Conservation (phyloP, 2,329 filamentous ascomycete genomes). For the Cryoendolithus antarcticus region DNA sequence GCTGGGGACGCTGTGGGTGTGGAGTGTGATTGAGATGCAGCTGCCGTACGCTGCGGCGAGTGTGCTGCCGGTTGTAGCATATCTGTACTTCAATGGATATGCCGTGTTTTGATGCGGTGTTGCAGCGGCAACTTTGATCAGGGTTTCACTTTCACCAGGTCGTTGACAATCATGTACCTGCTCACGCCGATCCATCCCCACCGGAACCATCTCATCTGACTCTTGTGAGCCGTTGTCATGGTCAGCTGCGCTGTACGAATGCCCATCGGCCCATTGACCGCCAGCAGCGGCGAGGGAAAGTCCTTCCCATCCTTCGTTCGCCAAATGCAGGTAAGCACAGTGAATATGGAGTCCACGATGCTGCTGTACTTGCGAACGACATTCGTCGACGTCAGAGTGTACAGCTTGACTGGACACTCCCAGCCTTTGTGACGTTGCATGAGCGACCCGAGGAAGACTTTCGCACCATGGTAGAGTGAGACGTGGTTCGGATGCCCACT, state of each 20-base stretch:
- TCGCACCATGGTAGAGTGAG: slow-evolving; percentile 72
- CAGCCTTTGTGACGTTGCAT: slow-evolving; percentile 52
- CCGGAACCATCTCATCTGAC: slow-evolving; percentile 97
- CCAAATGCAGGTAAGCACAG: slow-evolving; percentile 47
- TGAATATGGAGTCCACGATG: slow-evolving; percentile 63
- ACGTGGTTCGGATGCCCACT: slow-evolving; percentile 90
- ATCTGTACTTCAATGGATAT: slow-evolving; percentile 4
- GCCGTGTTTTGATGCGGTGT: slow-evolving; percentile 1
- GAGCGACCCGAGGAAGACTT: slow-evolving; percentile 55
- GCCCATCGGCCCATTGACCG: slow-evolving; percentile 53
- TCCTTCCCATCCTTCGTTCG: slow-evolving; percentile 39
- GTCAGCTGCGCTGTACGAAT: slow-evolving; percentile 63
- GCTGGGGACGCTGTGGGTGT: slow-evolving; percentile 81
- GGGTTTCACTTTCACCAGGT: slow-evolving; percentile 51
- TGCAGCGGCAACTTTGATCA: too few relatives aligned
- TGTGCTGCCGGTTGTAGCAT: slow-evolving; percentile 1
- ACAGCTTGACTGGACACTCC: slow-evolving; percentile 66
- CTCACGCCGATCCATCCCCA: slow-evolving; percentile 90
- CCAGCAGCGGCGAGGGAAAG: slow-evolving; percentile 49
- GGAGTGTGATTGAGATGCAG: slow-evolving; percentile 73
- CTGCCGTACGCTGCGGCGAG: slow-evolving; percentile 3
- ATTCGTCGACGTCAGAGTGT: slow-evolving; percentile 65
- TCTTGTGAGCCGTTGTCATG: slow-evolving; percentile 82
- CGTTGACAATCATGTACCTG: slow-evolving; percentile 92
- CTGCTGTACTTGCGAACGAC: slow-evolving; percentile 70